These are phyloP conservation scores for Pyrenula massariospora DNA, from an alignment of 495 filamentous ascomycete species.

Conservation along the genomic window DNA sequence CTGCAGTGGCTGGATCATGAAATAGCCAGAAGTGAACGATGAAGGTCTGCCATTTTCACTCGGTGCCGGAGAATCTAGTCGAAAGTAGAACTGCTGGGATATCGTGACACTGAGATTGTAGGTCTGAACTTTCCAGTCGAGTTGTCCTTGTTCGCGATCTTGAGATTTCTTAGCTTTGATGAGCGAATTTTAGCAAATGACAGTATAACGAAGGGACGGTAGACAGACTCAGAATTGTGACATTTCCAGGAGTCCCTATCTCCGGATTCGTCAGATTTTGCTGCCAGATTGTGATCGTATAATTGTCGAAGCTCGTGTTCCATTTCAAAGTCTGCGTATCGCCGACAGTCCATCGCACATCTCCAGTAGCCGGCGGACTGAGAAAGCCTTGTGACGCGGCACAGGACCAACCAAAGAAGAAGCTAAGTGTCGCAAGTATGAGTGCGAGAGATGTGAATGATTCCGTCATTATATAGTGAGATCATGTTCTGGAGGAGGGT, in stretches of 20 bases:
- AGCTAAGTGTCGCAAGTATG: too few species aligned
- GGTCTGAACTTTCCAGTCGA: not conserved
- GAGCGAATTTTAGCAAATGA: too few species aligned
- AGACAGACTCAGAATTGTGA: too few species aligned
- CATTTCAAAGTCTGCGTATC: conserved; percentile 8
- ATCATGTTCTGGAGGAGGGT: too few species aligned
- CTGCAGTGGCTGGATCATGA: not conserved
- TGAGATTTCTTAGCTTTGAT: not conserved
- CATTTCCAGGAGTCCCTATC: too few species aligned
- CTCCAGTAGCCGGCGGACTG: conserved; percentile 5
- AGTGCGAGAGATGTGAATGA: too few species aligned
- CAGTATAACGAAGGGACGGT: too few species aligned
- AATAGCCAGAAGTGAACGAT: not conserved
- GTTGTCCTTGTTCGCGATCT: not conserved
- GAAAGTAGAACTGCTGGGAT: not conserved
- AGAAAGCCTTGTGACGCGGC: not conserved
- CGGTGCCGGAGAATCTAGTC: not conserved
- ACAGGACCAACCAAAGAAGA: too few species aligned
- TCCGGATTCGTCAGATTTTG: conserved; percentile 3
- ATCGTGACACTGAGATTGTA: not conserved
- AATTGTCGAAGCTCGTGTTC: conserved; percentile 9
- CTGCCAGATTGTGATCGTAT: conserved; percentile 12
- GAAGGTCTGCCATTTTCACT: too few species aligned
- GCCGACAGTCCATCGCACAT: conserved; percentile 8
- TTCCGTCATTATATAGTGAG: too few species aligned